These are phyloP conservation scores for Cymbidium sinense DNA, from an alignment of 106 monocot species.

Conservation along the genomic window DNA sequence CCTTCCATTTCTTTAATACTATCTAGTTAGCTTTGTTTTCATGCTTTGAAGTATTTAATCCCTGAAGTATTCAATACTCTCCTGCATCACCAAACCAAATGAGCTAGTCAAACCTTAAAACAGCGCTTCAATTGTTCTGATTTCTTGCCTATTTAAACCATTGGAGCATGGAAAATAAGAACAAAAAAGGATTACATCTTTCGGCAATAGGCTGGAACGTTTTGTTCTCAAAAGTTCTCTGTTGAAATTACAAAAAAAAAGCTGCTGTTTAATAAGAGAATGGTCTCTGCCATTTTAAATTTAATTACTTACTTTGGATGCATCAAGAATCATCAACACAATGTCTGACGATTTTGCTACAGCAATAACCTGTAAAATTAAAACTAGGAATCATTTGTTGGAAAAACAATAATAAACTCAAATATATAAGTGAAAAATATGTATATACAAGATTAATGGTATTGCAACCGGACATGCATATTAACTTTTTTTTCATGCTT, in stretches of 20 bases:
- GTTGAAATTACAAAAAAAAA: background rate
- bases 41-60: background rate
- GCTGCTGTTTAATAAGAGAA: background rate
- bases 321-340: constrained; percentile 99
- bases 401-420: background rate
- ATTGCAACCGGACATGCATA: background rate
- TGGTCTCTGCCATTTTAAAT: background rate
- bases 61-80: background rate
- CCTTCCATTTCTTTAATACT: background rate
- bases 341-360: constrained; percentile 97
- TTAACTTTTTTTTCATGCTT: background rate
- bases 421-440: background rate
- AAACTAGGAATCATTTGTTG: background rate
- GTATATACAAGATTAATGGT: background rate
- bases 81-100: background rate
- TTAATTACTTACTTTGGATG: constrained; percentile 74
- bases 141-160: background rate
- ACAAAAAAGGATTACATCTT: background rate
- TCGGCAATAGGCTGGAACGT: background rate
- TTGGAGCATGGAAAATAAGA: background rate
- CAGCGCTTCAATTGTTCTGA: background rate
- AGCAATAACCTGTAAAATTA: constrained; percentile 79
- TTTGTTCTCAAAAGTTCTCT: background rate
- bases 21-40: background rate
- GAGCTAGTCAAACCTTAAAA: background rate